Evolutionary conservation across 2,329 filamentous ascomycete genomes (phyloP).

Genomic region (Tolypocladium ophioglossoides): DNA sequence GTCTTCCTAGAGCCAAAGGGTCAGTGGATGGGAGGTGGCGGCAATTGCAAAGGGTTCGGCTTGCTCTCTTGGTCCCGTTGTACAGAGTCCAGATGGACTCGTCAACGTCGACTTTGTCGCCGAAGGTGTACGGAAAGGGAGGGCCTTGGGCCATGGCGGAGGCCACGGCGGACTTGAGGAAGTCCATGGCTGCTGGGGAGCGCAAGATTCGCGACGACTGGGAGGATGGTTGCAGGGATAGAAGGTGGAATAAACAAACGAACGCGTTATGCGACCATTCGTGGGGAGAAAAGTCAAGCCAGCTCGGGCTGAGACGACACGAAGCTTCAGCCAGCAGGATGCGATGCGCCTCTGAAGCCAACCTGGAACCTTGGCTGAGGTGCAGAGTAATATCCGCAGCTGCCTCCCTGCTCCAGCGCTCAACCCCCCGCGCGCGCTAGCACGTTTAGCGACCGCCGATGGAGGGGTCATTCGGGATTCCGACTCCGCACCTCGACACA

Average conservation of each 20-base stretch:
- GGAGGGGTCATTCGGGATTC: not conserved
- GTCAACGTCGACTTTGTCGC: slow-evolving; percentile 84
- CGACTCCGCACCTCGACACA: too few species aligned
- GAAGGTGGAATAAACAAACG: not conserved
- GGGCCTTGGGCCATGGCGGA: slow-evolving; percentile 94
- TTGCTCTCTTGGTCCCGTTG: slow-evolving; percentile 84
- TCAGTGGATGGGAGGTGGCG: not conserved
- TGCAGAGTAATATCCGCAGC: too few species aligned
- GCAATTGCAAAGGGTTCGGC: slow-evolving; percentile 9
- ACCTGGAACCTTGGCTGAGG: not conserved
- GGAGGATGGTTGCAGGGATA: not conserved
- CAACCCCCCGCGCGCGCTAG: not conserved
- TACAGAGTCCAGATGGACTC: slow-evolving; percentile 94
- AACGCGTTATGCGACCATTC: not conserved
- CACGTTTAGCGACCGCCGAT: not conserved
- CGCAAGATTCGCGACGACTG: not conserved
- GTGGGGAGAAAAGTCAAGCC: not conserved
- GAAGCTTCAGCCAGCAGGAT: not conserved
- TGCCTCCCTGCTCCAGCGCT: too few species aligned
- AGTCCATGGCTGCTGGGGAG: slow-evolving; percentile 59
- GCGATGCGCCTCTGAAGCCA: not conserved
- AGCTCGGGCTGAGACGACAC: not conserved
- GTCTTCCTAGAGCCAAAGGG: slow-evolving; percentile 57
- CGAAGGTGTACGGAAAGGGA: slow-evolving; percentile 85
- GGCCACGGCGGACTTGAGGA: slow-evolving; percentile 93